Evolutionary conservation across 345 rosid species (phyloP).

Genomic region (Citrus hindsii): DNA sequence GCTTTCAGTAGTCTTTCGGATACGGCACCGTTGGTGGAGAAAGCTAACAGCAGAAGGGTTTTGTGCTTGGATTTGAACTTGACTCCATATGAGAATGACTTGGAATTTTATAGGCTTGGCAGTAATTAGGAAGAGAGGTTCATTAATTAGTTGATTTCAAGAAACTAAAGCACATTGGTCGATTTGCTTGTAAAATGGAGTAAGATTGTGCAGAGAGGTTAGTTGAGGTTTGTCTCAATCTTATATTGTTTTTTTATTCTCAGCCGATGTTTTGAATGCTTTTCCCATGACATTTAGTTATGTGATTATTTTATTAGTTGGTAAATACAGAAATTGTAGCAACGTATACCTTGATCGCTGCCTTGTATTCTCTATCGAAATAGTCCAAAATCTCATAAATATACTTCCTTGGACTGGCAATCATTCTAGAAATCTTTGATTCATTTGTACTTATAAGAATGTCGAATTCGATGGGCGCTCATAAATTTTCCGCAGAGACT

Average conservation of each 20-base stretch:
- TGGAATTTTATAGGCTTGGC: constrained; percentile 42
- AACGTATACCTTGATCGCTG: too few species aligned
- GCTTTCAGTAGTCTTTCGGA: background rate
- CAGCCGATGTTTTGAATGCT: background rate
- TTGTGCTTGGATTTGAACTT: constrained; percentile 62
- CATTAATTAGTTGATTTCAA: constrained; percentile 27
- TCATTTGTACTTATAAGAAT: too few species aligned
- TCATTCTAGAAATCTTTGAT: too few species aligned
- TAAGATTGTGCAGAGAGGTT: too few species aligned
- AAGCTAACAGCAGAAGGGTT: constrained; percentile 39
- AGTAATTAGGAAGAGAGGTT: constrained; percentile 7
- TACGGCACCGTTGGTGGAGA: constrained; percentile 32
- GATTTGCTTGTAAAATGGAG: background rate
- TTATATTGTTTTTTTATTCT: too few species aligned
- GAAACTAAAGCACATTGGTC: background rate
- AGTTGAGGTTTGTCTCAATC: too few species aligned
- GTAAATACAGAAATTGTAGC: background rate
- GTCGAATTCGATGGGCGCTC: too few species aligned
- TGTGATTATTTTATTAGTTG: background rate
- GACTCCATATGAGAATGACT: constrained; percentile 65
- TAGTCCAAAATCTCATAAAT: too few species aligned
- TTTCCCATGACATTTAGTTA: background rate
- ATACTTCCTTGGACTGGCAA: too few species aligned
- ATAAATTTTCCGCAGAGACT: too few species aligned
- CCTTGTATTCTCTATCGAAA: background rate